A percentile compares a stretch with the other conserved stretches of the same genome.
Conservation (phyloP, 371 early-diverging fungal species). For the Mortierella sp. region DNA sequence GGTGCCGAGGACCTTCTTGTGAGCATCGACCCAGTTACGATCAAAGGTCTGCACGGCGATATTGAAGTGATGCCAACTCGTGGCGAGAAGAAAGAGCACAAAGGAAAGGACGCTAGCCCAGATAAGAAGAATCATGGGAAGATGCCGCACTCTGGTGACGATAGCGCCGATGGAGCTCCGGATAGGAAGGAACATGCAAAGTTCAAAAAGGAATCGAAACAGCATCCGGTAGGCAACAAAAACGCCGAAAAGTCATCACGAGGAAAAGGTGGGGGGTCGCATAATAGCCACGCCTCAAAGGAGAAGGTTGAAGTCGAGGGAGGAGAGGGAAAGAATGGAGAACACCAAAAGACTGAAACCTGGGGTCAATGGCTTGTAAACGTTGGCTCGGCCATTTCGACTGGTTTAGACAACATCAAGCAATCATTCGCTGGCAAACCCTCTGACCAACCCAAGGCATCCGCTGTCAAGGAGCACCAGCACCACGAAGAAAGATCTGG, state of each 20-base stretch:
- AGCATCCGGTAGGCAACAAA: not conserved
- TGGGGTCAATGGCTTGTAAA: not conserved
- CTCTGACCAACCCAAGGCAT: no score
- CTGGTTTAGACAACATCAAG: not conserved
- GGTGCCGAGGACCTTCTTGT: no score
- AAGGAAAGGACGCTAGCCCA: no score
- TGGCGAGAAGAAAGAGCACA: no score
- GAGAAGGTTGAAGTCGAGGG: not conserved
- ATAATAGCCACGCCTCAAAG: not conserved
- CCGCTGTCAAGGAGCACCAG: no score
- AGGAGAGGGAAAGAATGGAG: not conserved
- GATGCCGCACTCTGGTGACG: not conserved
- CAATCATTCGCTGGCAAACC: no score
- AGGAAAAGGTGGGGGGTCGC: not conserved
- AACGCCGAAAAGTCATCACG: not conserved
- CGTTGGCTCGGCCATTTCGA: not conserved
- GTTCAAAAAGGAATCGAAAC: not conserved
- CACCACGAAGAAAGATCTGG: no score
- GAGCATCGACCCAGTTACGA: no score
- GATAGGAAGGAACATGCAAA: not conserved
- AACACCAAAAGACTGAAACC: not conserved
- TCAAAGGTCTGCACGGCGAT: no score
- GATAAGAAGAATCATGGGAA: not conserved
- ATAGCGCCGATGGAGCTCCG: not conserved
- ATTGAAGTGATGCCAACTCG: no score